Evolutionary conservation across 2,329 filamentous ascomycete species (phyloP).

Genomic region (Aspergillus floridensis): DNA sequence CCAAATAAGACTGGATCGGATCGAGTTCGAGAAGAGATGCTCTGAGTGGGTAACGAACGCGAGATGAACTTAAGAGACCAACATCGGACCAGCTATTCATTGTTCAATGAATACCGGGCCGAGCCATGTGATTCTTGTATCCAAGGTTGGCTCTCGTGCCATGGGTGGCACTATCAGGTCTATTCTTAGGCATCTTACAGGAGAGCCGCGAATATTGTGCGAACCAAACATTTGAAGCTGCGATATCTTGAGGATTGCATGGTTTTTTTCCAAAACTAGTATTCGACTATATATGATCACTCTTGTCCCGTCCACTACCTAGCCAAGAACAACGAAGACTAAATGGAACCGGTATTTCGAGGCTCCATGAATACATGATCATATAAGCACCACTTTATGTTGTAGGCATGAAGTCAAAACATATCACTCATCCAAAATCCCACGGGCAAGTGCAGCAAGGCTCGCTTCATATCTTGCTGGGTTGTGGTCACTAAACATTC

Average conservation of each 20-base stretch:
- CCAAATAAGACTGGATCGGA: too few species aligned
- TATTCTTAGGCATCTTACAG: too few species aligned
- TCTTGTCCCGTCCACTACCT: not conserved
- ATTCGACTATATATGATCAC: not conserved
- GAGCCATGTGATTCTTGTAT: too few species aligned
- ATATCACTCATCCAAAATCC: constrained; percentile 41
- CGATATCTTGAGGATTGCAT: not conserved
- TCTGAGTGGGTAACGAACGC: too few species aligned
- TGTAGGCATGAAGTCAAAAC: not conserved
- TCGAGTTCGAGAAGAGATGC: too few species aligned
- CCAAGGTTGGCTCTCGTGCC: too few species aligned
- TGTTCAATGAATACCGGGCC: too few species aligned
- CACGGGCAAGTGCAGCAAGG: constrained; percentile 57
- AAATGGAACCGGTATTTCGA: not conserved
- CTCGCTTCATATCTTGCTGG: constrained; percentile 71
- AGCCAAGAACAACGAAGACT: not conserved
- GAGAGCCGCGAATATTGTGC: not conserved
- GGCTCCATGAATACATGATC: not conserved
- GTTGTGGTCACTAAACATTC: constrained; percentile 74
- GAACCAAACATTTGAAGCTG: not conserved
- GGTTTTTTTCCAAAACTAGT: not conserved
- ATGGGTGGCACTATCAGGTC: too few species aligned
- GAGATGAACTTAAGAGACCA: too few species aligned
- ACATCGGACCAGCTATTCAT: too few species aligned
- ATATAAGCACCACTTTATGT: not conserved